These are phyloP conservation scores for Exophiala phaeomuriformis DNA, from an alignment of 2,329 filamentous ascomycete species.

Conservation along the genomic window DNA sequence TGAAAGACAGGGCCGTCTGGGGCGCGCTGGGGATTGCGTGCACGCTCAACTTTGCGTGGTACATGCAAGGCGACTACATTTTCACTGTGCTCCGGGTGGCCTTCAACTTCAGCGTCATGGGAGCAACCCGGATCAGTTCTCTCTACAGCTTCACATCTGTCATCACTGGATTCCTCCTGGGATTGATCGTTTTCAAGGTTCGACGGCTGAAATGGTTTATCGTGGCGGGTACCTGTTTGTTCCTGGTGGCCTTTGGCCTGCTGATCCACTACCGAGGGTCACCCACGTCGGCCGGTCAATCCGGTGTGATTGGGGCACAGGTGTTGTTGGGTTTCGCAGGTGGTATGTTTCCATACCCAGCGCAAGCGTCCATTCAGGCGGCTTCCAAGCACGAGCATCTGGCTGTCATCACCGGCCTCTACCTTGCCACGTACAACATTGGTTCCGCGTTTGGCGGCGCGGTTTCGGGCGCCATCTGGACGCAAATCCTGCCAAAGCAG, in stretches of 20 bases:
- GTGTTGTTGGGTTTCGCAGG: slow-evolving; percentile 57
- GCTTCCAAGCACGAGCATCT: slow-evolving; percentile 49
- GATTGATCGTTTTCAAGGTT: slow-evolving; percentile 51
- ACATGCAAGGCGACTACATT: slow-evolving; percentile 57
- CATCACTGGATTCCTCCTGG: slow-evolving; percentile 50
- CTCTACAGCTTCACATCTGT: slow-evolving; percentile 55
- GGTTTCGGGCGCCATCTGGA: slow-evolving; percentile 57
- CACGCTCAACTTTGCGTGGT: slow-evolving; percentile 54
- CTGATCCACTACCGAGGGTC: slow-evolving; percentile 58
- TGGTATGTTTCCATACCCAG: slow-evolving; percentile 53
- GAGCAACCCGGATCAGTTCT: slow-evolving; percentile 53
- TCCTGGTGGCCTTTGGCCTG: slow-evolving; percentile 59
- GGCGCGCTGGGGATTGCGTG: slow-evolving; percentile 53
- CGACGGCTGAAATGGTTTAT: slow-evolving; percentile 59
- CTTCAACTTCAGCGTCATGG: slow-evolving; percentile 52
- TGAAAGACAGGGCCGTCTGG: slow-evolving; percentile 60
- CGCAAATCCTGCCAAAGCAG: slow-evolving; percentile 47
- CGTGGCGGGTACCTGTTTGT: slow-evolving; percentile 52
- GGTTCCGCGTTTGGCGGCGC: slow-evolving; percentile 55
- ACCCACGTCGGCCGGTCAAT: slow-evolving; percentile 37
- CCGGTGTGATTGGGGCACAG: slow-evolving; percentile 56
- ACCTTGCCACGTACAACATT: slow-evolving; percentile 56
- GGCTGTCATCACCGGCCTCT: slow-evolving; percentile 58
- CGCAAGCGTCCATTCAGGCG: slow-evolving; percentile 46
- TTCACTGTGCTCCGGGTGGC: slow-evolving; percentile 56